These are phyloP conservation scores for Basipetospora sp. DNA, from an alignment of 2,329 filamentous ascomycete genomes.

Conservation along the genomic window DNA sequence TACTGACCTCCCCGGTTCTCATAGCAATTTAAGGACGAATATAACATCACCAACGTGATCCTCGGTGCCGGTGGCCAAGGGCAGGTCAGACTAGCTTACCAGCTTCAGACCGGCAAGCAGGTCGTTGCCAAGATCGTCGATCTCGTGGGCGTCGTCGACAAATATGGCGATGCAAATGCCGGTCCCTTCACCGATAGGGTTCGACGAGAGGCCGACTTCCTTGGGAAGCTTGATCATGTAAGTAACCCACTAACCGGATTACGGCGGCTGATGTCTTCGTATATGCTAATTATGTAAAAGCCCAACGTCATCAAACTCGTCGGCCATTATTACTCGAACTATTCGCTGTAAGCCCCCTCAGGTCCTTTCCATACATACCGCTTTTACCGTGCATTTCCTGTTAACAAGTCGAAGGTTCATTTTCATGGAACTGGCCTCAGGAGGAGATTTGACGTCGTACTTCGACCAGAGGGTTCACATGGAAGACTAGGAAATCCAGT, in stretches of 20 bases:
- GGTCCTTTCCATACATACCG: slow-evolving; percentile 37
- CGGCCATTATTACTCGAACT: not conserved
- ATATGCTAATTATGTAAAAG: not conserved
- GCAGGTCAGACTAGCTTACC: slow-evolving; percentile 3
- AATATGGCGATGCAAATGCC: not conserved
- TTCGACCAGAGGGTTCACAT: slow-evolving; percentile 24
- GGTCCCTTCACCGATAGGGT: not conserved
- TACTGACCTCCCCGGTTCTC: too few relatives aligned
- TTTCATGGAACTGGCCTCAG: slow-evolving; percentile 41
- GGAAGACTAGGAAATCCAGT: slow-evolving; percentile 18
- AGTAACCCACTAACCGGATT: not conserved
- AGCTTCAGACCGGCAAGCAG: slow-evolving; percentile 2
- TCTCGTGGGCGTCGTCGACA: not conserved
- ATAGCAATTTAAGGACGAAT: slow-evolving; percentile 4
- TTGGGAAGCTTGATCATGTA: slow-evolving; percentile 6
- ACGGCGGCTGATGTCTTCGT: too few relatives aligned
- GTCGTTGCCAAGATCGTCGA: slow-evolving; percentile 3
- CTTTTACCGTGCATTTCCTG: too few relatives aligned
- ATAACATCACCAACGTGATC: slow-evolving; percentile 2
- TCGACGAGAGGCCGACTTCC: slow-evolving; percentile 3
- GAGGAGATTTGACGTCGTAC: slow-evolving; percentile 39
- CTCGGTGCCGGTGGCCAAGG: slow-evolving; percentile 5
- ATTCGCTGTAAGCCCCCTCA: slow-evolving; percentile 8
- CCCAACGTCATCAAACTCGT: slow-evolving; percentile 5
- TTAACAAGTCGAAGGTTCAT: too few relatives aligned